phyloP scores from a whole-genome alignment of 345 rosid genomes.

The Ailanthus altissimus region DNA sequence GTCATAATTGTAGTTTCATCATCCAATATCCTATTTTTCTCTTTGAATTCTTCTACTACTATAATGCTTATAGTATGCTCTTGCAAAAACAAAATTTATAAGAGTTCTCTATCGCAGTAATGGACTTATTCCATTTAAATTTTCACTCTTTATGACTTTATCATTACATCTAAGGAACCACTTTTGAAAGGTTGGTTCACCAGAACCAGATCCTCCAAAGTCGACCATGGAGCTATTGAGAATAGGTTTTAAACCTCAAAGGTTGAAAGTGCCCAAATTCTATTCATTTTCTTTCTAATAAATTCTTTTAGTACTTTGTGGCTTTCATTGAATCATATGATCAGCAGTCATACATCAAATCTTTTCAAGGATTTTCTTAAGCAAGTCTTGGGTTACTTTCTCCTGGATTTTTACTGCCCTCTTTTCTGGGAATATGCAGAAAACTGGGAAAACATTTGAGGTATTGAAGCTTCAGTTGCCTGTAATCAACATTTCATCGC shows the following conservation, averaged over 20 bases:
- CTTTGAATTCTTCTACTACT: background rate
- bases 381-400: conserved; percentile 12
- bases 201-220: conserved; percentile 5
- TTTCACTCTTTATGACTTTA: background rate
- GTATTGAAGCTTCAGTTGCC: conserved; percentile 79
- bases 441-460: conserved; percentile 83
- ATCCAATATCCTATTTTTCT: background rate
- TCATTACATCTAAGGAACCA: background rate
- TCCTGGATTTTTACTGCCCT: conserved; percentile 13
- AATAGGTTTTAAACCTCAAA: background rate
- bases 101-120: background rate
- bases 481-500: conserved; percentile 70
- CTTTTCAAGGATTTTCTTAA: background rate
- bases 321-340: background rate
- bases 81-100: background rate
- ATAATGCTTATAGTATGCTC: background rate
- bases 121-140: background rate
- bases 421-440: conserved; percentile 50
- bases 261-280: background rate
- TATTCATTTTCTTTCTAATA: background rate
- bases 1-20: background rate
- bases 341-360: background rate
- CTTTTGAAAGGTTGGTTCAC: background rate
- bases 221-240: background rate
- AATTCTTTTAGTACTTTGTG: background rate